phyloP scores from a whole-genome alignment of 2,329 filamentous ascomycete species.

The Microcera coccophila region DNA sequence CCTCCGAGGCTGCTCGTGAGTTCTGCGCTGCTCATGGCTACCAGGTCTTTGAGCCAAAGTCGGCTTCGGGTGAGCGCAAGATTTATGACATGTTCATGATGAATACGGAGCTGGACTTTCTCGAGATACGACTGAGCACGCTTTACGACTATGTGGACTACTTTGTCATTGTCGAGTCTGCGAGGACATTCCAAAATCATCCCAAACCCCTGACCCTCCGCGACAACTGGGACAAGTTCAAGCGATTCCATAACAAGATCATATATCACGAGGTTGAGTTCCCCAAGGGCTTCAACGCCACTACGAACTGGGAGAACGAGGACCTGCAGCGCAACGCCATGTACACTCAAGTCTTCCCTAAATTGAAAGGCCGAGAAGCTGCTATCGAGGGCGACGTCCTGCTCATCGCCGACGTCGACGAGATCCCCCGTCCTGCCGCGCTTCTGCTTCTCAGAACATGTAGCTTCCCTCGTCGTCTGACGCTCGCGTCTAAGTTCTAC shows the following conservation, averaged over 20 bases:
- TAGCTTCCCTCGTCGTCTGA: conserved; percentile 49
- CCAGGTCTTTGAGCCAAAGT: conserved; percentile 24
- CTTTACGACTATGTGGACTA: conserved; percentile 59
- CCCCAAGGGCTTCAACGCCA: conserved; percentile 37
- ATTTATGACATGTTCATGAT: conserved; percentile 56
- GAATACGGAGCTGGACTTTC: conserved; percentile 61
- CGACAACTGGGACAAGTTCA: conserved; percentile 50
- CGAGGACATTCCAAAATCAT: conserved; percentile 54
- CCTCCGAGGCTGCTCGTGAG: conserved; percentile 25
- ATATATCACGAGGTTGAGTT: conserved; percentile 54
- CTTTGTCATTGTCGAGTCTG: conserved; percentile 60
- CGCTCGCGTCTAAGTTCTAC: conserved; percentile 50
- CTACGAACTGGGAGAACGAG: conserved; percentile 48
- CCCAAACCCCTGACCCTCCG: conserved; percentile 52
- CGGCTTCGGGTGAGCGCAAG: conserved; percentile 27
- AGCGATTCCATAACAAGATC: conserved; percentile 55
- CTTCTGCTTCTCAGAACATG: conserved; percentile 48
- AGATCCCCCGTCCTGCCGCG: conserved; percentile 52
- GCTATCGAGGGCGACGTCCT: conserved; percentile 52
- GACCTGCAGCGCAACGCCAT: conserved; percentile 54
- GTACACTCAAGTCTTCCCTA: conserved; percentile 53
- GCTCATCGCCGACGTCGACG: conserved; percentile 58
- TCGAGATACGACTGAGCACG: conserved; percentile 60
- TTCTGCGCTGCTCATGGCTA: conserved; percentile 35
- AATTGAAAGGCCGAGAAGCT: conserved; percentile 38